Percentiles rank a stretch among this genome's conserved stretches.
Evolutionary conservation across 73 alveolate species (phyloP).

Genomic region (Symbiodinium pilosum): DNA sequence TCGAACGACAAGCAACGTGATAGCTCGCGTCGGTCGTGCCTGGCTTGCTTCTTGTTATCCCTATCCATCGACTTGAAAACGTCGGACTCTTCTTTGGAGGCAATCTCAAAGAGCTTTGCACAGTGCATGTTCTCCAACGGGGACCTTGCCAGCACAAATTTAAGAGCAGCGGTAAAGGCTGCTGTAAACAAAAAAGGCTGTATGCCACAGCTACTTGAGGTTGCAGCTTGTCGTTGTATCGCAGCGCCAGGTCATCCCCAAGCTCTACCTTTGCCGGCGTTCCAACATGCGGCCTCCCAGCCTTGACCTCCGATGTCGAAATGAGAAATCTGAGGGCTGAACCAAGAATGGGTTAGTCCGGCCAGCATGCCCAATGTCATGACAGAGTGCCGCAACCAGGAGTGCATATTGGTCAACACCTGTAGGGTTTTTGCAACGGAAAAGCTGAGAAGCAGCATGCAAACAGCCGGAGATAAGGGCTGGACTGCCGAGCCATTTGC

Average conservation of each 20-base stretch:
- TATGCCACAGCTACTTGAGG: background rate
- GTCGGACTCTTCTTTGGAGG: constrained; percentile 61
- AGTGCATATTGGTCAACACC: constrained; percentile 81
- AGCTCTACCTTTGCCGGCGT: constrained; percentile 29
- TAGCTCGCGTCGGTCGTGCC: no score
- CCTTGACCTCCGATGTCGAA: background rate
- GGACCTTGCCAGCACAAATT: no score
- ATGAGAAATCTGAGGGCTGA: background rate
- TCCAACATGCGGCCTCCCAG: background rate
- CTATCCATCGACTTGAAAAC: constrained; percentile 84
- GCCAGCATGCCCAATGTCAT: constrained; percentile 90
- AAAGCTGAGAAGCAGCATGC: no score
- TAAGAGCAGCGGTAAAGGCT: no score
- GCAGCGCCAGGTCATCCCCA: constrained; percentile 83
- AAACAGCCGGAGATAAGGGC: background rate
- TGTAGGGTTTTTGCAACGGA: no score
- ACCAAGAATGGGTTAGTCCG: constrained; percentile 81
- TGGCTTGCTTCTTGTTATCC: constrained; percentile 85
- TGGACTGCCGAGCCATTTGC: constrained; percentile 47
- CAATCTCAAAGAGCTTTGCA: constrained; percentile 84
- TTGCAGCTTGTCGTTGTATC: constrained; percentile 78
- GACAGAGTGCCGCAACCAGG: constrained; percentile 85
- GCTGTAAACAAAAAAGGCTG: background rate
- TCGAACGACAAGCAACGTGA: background rate
- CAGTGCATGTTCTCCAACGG: constrained; percentile 94